Evolutionary conservation across 2,329 filamentous ascomycete species (phyloP).

Genomic region (Cercospora sojina): DNA sequence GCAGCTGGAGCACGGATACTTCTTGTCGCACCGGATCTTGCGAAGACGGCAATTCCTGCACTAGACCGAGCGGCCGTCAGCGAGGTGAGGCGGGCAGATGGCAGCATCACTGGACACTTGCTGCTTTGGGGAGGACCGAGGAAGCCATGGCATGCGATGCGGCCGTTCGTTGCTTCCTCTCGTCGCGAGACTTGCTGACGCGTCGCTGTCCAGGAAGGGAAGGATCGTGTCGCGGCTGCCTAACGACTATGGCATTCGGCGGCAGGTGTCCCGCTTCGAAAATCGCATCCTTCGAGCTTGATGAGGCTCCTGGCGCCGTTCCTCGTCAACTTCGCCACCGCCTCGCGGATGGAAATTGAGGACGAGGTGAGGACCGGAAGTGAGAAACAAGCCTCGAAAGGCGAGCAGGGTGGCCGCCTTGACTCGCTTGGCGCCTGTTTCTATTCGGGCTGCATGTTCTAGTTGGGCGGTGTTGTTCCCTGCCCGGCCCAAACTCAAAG

Average conservation of each 20-base stretch:
- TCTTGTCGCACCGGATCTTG: constrained; percentile 19
- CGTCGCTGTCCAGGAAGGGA: neutral
- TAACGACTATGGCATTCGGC: neutral
- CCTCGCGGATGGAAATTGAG: neutral
- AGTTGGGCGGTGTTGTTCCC: neutral
- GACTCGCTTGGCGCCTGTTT: neutral
- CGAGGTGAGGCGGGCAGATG: neutral
- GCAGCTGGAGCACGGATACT: constrained; percentile 19
- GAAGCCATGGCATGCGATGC: neutral
- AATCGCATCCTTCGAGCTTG: neutral
- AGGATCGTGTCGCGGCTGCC: neutral
- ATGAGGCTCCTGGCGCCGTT: neutral
- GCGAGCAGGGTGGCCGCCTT: neutral
- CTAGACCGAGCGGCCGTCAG: constrained; percentile 7
- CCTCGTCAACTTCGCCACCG: neutral
- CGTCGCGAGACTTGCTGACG: neutral
- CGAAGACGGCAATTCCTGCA: constrained; percentile 16
- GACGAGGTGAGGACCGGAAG: neutral
- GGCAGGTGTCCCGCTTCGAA: neutral
- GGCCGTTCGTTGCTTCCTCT: neutral
- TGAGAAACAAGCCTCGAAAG: neutral
- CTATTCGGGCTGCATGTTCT: neutral
- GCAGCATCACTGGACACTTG: neutral
- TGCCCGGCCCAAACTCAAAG: neutral
- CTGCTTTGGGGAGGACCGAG: constrained; percentile 17